A percentile compares a stretch with the other conserved stretches of the same genome.
phyloP scores from a whole-genome alignment of 2,329 filamentous ascomycete genomes.

The Aspergillus cejpii region DNA sequence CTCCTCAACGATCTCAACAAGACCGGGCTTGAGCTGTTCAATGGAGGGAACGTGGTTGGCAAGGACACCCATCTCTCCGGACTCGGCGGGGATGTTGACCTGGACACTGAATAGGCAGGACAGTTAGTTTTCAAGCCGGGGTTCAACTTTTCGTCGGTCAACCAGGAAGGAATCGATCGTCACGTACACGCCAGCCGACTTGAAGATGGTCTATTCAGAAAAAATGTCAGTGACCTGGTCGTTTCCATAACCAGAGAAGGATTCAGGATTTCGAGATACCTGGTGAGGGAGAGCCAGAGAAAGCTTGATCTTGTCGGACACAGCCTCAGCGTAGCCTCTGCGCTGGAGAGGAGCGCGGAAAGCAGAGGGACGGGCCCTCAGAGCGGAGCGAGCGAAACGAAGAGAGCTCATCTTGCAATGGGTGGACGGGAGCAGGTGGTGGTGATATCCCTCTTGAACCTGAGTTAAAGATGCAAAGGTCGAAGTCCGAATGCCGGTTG shows the following conservation, averaged over 20 bases:
- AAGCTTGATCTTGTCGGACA: conserved; percentile 94
- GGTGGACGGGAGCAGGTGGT: conserved; percentile 27
- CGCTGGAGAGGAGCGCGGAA: conserved; percentile 71
- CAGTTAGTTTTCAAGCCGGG: conserved; percentile 41
- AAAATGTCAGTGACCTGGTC: conserved; percentile 19
- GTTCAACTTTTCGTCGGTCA: not conserved
- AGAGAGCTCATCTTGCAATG: conserved; percentile 74
- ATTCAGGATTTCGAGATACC: conserved; percentile 52
- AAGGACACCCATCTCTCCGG: conserved; percentile 98
- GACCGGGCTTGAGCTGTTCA: conserved; percentile 95
- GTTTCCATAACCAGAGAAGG: not conserved
- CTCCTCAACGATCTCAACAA: conserved; percentile 95
- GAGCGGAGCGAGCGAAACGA: conserved; percentile 82
- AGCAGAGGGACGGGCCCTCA: conserved; percentile 72
- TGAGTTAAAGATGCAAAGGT: conserved; percentile 35
- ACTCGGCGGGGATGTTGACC: conserved; percentile 97
- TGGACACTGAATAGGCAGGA: conserved; percentile 70
- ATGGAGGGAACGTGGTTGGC: conserved; percentile 98
- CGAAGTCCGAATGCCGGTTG: conserved; percentile 36
- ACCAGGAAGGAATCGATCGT: conserved; percentile 1
- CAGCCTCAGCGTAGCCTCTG: conserved; percentile 84
- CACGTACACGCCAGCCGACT: conserved; percentile 63
- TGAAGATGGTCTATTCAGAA: conserved; percentile 56
- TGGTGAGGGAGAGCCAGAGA: conserved; percentile 96
- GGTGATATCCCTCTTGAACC: conserved; percentile 32